These are phyloP conservation scores for Alternaria gaisen DNA, from an alignment of 2,329 filamentous ascomycete species.

Conservation along the genomic window DNA sequence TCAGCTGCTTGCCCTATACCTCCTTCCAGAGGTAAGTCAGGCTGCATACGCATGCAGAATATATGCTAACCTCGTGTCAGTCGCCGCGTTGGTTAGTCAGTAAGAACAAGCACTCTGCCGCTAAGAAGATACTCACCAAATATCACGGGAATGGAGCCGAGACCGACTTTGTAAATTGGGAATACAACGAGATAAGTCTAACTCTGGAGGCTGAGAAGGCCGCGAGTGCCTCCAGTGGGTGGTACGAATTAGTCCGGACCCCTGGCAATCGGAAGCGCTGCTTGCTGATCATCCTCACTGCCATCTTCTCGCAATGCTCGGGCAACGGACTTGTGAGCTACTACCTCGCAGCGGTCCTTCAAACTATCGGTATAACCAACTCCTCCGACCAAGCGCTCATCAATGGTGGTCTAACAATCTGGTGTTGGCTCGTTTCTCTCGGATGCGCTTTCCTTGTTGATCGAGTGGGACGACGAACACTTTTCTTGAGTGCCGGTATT, in stretches of 20 bases:
- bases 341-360: constrained; percentile 22
- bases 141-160: constrained; percentile 25
- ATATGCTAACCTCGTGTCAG: constrained; percentile 69
- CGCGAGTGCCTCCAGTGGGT: constrained; percentile 15
- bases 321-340: constrained; percentile 26
- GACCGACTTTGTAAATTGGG: constrained; percentile 25
- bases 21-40: neutral
- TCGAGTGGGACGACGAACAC: constrained; percentile 39
- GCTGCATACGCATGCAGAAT: constrained; percentile 57
- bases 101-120: constrained; percentile 16
- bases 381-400: constrained; percentile 53
- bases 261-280: constrained; percentile 29
- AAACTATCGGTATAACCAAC: constrained; percentile 18
- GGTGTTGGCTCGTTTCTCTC: constrained; percentile 65
- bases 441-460: constrained; percentile 44
- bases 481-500: constrained; percentile 45
- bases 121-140: constrained; percentile 19
- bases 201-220: constrained; percentile 17
- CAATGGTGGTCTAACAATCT: constrained; percentile 65
- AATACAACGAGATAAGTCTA: constrained; percentile 25
- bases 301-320: constrained; percentile 26
- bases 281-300: constrained; percentile 23
- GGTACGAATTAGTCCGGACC: constrained; percentile 22
- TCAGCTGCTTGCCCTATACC: neutral
- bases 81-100: constrained; percentile 46